Evolutionary conservation across 192 early-diverging fungal species (phyloP).

Genomic region (Rhizoclosmatium globosum): DNA sequence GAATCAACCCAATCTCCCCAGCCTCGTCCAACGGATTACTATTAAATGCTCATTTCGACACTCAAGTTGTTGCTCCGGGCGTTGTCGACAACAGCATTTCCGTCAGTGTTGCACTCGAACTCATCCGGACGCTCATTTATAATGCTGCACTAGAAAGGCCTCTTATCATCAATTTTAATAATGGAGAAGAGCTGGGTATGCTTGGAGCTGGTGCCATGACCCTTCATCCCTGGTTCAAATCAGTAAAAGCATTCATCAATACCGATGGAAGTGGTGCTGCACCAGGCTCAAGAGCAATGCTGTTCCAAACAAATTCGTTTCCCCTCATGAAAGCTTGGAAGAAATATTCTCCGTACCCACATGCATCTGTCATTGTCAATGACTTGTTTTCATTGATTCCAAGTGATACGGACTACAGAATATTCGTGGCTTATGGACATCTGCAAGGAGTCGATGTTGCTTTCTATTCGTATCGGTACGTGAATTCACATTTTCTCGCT

Average conservation of each 20-base stretch:
- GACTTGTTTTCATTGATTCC: constrained; percentile 43
- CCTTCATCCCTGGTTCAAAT: constrained; percentile 49
- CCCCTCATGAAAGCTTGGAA: constrained; percentile 38
- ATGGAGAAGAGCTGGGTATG: constrained; percentile 56
- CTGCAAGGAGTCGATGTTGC: constrained; percentile 58
- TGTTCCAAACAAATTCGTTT: constrained; percentile 54
- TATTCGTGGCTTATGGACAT: constrained; percentile 38
- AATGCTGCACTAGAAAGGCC: constrained; percentile 28
- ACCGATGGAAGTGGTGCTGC: constrained; percentile 57
- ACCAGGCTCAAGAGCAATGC: constrained; percentile 30
- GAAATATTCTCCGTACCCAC: constrained; percentile 46
- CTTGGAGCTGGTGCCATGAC: constrained; percentile 49
- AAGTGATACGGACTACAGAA: constrained; percentile 56
- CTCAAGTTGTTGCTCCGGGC: constrained; percentile 42
- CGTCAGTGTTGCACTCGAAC: constrained; percentile 50
- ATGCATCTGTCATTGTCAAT: constrained; percentile 55
- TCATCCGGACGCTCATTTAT: constrained; percentile 39
- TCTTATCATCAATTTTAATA: constrained; percentile 57
- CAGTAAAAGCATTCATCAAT: constrained; percentile 55
- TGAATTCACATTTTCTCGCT: no score
- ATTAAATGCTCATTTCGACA: constrained; percentile 57
- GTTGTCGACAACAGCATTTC: constrained; percentile 57
- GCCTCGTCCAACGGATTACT: constrained; percentile 38
- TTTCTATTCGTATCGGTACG: constrained; percentile 45
- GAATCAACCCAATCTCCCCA: constrained; percentile 1